phyloP scores from a whole-genome alignment of 2,329 filamentous ascomycete genomes.

The Penicillium thymicola region DNA sequence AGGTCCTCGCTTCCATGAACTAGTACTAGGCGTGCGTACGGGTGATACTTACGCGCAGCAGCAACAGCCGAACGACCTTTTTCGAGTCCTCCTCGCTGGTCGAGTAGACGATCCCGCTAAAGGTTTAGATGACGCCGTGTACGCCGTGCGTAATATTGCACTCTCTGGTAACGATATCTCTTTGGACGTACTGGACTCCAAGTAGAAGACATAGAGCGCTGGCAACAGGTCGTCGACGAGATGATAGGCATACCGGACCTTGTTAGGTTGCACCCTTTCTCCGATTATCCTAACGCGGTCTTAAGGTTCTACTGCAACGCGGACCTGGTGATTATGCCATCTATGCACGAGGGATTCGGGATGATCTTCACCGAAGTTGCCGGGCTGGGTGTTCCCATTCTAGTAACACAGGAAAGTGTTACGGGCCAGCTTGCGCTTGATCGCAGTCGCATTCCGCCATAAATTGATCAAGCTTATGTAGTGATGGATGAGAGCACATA shows the following conservation, averaged over 20 bases:
- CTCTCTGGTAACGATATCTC: not conserved
- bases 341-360: constrained; percentile 1
- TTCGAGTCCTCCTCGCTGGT: constrained; percentile 3
- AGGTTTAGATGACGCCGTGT: not conserved
- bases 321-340: not conserved
- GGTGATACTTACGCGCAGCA: not conserved
- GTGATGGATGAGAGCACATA: constrained; percentile 1
- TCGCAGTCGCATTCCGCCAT: not conserved
- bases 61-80: not conserved
- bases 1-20: not conserved
- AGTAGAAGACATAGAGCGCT: not conserved
- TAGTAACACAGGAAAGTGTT: not conserved
- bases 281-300: not conserved
- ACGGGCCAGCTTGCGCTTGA: not conserved
- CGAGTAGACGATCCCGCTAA: constrained; percentile 1
- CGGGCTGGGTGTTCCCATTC: not conserved
- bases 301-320: not conserved
- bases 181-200: not conserved
- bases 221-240: not conserved
- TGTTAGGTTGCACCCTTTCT: not conserved
- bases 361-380: constrained; percentile 1
- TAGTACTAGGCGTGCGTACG: not conserved
- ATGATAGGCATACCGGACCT: not conserved
- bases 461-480: not conserved
- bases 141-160: not conserved